Conservation (phyloP, 306 rosid genomes). For the Cucumis cinereus region DNA sequence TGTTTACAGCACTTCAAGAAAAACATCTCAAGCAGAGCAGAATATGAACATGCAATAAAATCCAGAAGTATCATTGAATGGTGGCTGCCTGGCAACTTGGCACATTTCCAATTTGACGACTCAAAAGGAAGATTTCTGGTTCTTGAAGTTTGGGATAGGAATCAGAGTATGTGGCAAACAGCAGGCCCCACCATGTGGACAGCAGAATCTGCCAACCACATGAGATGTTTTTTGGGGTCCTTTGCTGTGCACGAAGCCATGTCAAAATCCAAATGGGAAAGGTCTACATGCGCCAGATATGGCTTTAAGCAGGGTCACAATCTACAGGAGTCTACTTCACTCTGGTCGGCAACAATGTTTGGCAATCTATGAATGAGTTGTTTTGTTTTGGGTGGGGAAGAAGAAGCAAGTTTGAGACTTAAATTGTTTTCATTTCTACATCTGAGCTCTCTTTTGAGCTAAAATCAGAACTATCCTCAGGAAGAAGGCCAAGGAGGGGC, state of each 20-base stretch:
- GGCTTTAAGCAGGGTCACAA: not conserved
- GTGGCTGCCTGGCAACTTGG: not conserved
- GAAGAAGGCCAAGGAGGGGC: constrained; percentile 90
- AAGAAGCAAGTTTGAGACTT: constrained; percentile 15
- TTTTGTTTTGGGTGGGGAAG: not conserved
- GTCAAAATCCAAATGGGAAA: not conserved
- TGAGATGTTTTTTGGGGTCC: not conserved
- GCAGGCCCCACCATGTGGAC: constrained; percentile 4
- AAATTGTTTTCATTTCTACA: constrained; percentile 68
- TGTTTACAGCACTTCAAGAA: not conserved
- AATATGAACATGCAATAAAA: not conserved
- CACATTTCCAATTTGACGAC: not conserved
- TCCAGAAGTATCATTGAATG: not conserved
- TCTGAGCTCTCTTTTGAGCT: constrained; percentile 33
- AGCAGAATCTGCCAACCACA: not conserved
- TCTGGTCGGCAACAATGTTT: not conserved
- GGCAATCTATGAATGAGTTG: not conserved
- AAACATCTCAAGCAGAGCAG: not conserved
- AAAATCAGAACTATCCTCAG: constrained; percentile 35
- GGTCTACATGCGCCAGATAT: not conserved
- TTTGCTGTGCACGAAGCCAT: not conserved
- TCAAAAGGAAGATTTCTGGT: not conserved
- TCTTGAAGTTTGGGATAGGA: not conserved
- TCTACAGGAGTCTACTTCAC: not conserved
- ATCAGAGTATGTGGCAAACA: not conserved